Conservation (phyloP, 176 grass and related monocot genomes). For the Themeda triandra region DNA sequence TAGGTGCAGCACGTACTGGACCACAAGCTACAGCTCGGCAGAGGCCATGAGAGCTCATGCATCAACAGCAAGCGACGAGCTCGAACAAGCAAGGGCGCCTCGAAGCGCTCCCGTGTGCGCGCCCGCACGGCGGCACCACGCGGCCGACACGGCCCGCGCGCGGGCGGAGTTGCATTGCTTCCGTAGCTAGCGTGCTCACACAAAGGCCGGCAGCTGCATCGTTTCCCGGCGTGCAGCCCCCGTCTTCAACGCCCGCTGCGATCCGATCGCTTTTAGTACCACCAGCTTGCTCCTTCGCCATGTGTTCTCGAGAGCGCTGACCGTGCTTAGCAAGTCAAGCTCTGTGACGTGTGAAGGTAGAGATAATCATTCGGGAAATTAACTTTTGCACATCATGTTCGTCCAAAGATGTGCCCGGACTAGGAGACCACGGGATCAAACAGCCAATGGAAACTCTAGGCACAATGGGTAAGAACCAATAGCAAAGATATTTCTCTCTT, state of each 20-base stretch:
- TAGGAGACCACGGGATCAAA: conserved; percentile 30
- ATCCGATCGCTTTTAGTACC: not conserved
- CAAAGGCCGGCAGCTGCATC: conserved; percentile 41
- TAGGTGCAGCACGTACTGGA: not conserved
- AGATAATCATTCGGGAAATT: not conserved
- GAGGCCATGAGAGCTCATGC: not conserved
- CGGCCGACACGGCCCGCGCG: conserved; percentile 41
- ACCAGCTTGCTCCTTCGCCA: not conserved
- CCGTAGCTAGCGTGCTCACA: conserved; percentile 19
- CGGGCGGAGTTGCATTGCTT: conserved; percentile 42
- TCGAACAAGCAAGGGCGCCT: conserved; percentile 11
- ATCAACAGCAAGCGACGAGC: conserved; percentile 23
- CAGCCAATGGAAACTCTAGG: not conserved
- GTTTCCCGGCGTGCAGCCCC: conserved; percentile 24
- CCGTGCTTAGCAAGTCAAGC: not conserved
- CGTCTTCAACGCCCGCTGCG: not conserved
- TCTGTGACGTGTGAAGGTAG: not conserved
- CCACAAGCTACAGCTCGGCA: not conserved
- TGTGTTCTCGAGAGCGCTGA: not conserved
- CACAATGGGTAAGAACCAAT: not conserved
- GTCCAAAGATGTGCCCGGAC: conserved; percentile 15
- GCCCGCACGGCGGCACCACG: not conserved
- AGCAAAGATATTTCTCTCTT: conserved; percentile 12
- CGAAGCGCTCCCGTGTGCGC: not conserved
- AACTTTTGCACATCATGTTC: not conserved